These are phyloP conservation scores for Calonectria pauciramosa DNA, from an alignment of 2,329 filamentous ascomycete species.

Conservation along the genomic window DNA sequence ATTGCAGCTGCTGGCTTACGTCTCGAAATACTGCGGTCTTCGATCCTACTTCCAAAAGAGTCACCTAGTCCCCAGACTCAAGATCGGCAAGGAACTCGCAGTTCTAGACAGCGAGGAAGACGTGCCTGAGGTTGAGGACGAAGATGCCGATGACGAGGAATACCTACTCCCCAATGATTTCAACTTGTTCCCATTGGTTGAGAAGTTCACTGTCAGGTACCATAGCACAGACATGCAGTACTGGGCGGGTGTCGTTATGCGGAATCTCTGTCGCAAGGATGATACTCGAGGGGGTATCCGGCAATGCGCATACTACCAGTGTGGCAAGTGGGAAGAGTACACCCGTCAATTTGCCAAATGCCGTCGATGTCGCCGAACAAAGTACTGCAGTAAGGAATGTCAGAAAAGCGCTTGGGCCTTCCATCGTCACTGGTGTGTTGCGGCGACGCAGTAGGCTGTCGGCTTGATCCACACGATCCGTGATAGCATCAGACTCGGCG, in stretches of 20 bases:
- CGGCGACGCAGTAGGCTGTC: slow-evolving; percentile 68
- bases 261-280: slow-evolving; percentile 98
- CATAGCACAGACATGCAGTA: slow-evolving; percentile 99
- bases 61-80: slow-evolving; percentile 91
- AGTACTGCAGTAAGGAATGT: slow-evolving; percentile 99
- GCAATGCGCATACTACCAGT: slow-evolving; percentile 98
- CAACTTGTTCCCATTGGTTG: slow-evolving; percentile 98
- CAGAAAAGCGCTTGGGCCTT: slow-evolving; percentile 99
- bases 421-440: slow-evolving; percentile 97
- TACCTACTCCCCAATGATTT: slow-evolving; percentile 94
- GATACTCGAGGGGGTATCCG: slow-evolving; percentile 94
- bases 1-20: slow-evolving; percentile 94
- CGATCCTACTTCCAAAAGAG: slow-evolving; percentile 96
- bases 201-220: slow-evolving; percentile 97
- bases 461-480: slow-evolving; percentile 32
- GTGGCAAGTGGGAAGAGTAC: slow-evolving; percentile 98
- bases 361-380: slow-evolving; percentile 93
- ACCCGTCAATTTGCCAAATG: slow-evolving; percentile 98
- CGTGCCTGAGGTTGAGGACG: slow-evolving; percentile 53
- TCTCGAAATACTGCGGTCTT: slow-evolving; percentile 98
- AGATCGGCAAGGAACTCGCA: slow-evolving; percentile 88
- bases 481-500: slow-evolving; percentile 43
- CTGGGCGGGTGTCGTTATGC: slow-evolving; percentile 99
- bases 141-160: slow-evolving; percentile 82
- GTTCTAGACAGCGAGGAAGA: slow-evolving; percentile 80